These are phyloP conservation scores for Fusarium newnesense DNA, from an alignment of 2,329 filamentous ascomycete genomes.

Conservation along the genomic window DNA sequence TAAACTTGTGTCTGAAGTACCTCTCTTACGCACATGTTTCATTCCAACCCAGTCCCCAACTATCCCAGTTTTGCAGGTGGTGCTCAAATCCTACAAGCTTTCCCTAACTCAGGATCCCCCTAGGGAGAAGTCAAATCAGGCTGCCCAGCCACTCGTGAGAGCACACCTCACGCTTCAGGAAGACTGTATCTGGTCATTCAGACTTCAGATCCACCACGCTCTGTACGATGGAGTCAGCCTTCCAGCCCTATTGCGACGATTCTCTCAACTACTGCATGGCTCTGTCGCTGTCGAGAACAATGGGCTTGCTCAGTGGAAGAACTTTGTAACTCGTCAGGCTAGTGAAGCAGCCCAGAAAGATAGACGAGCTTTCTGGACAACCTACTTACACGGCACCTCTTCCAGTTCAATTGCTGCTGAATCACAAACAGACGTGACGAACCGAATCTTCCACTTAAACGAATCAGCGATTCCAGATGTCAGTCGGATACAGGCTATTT, in stretches of 20 bases:
- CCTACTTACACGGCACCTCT: conserved; percentile 48
- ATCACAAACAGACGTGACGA: conserved; percentile 3
- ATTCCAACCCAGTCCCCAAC: conserved; percentile 58
- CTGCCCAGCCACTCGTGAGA: conserved; percentile 26
- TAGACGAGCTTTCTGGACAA: conserved; percentile 54
- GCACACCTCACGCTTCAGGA: conserved; percentile 15
- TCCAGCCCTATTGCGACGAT: conserved; percentile 64
- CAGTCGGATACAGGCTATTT: conserved; percentile 43
- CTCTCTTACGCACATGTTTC: conserved; percentile 77
- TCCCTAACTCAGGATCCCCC: not conserved
- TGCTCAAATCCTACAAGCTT: conserved; percentile 52
- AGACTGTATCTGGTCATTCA: conserved; percentile 47
- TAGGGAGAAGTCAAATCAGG: not conserved
- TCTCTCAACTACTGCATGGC: conserved; percentile 26
- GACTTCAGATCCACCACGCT: conserved; percentile 81
- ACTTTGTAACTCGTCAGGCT: conserved; percentile 26
- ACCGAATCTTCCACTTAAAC: conserved; percentile 53
- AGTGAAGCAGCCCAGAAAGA: conserved; percentile 4
- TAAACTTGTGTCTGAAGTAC: conserved; percentile 61
- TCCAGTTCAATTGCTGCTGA: not conserved
- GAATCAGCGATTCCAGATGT: conserved; percentile 58
- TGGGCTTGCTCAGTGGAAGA: conserved; percentile 43
- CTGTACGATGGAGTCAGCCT: conserved; percentile 90
- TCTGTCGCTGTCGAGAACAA: not conserved
- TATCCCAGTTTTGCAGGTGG: conserved; percentile 71